Percentiles rank a stretch among this genome's conserved stretches.
phyloP scores from a whole-genome alignment of 2,329 filamentous ascomycete genomes.

The Calonectria hawksworthii region DNA sequence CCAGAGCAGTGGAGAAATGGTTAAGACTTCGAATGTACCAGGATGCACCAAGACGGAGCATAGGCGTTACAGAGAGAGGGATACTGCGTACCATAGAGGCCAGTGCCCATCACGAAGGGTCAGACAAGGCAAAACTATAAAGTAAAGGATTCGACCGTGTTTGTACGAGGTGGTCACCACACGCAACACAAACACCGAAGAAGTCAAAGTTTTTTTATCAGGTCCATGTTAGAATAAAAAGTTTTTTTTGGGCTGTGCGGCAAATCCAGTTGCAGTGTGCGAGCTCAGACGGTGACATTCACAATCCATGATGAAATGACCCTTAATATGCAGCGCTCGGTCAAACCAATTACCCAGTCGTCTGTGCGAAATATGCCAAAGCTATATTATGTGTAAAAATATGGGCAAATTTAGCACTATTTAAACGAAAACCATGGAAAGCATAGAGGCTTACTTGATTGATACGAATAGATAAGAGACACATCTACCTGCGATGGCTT shows the following conservation, averaged over 20 bases:
- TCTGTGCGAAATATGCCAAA: neutral
- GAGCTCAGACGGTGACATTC: neutral
- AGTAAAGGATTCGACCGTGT: neutral
- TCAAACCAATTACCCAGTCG: neutral
- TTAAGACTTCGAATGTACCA: neutral
- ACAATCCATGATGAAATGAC: neutral
- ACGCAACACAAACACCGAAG: neutral
- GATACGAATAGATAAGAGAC: neutral
- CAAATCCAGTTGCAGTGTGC: neutral
- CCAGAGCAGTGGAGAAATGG: constrained; percentile 65
- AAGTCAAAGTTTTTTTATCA: neutral
- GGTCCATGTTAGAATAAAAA: neutral
- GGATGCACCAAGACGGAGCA: neutral
- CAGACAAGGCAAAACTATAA: constrained; percentile 1
- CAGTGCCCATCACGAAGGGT: neutral
- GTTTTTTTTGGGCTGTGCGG: neutral
- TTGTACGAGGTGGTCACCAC: neutral
- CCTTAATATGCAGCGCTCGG: neutral
- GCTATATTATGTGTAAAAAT: neutral
- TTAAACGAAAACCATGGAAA: neutral
- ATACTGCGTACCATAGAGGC: neutral
- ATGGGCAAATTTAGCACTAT: neutral
- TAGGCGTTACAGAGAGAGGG: neutral
- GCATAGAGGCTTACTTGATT: too few relatives aligned
- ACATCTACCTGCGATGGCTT: too few relatives aligned